Evolutionary conservation across 495 filamentous ascomycete species (phyloP).

Genomic region (Trypethelium eluteriae): DNA sequence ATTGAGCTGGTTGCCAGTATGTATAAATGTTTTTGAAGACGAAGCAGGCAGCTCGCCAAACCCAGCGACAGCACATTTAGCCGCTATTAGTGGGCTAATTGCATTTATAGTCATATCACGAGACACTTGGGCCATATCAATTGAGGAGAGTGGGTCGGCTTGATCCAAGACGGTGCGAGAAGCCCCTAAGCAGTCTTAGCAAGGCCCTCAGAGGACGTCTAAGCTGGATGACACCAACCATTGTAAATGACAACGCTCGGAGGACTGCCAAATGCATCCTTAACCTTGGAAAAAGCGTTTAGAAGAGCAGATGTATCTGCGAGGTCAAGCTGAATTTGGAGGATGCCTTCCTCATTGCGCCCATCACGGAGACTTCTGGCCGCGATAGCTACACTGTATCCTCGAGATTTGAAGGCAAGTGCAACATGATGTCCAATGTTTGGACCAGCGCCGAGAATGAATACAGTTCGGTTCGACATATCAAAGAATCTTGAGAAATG

Average conservation of each 20-base stretch:
- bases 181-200: not conserved
- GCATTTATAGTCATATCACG: conserved; percentile 37
- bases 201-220: not conserved
- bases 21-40: conserved; percentile 40
- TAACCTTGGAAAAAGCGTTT: conserved; percentile 36
- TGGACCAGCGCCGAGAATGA: conserved; percentile 41
- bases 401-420: conserved; percentile 34
- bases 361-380: conserved; percentile 28
- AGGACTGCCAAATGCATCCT: conserved; percentile 26
- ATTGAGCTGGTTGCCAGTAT: conserved; percentile 41
- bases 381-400: conserved; percentile 41
- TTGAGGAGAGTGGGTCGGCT: conserved; percentile 28
- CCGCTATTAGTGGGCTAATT: conserved; percentile 39
- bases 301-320: conserved; percentile 35
- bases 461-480: not conserved
- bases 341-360: conserved; percentile 26
- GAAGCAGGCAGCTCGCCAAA: conserved; percentile 38
- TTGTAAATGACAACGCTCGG: conserved; percentile 37
- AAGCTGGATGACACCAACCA: conserved; percentile 2
- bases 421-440: conserved; percentile 36
- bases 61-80: conserved; percentile 37
- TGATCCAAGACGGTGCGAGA: not conserved
- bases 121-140: conserved; percentile 27
- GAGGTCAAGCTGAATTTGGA: conserved; percentile 39
- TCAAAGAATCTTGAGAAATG: not conserved